Base-by-base conservation (phyloP, 768 basidiomycete genomes). In the Suillus subalutaceus region DNA sequence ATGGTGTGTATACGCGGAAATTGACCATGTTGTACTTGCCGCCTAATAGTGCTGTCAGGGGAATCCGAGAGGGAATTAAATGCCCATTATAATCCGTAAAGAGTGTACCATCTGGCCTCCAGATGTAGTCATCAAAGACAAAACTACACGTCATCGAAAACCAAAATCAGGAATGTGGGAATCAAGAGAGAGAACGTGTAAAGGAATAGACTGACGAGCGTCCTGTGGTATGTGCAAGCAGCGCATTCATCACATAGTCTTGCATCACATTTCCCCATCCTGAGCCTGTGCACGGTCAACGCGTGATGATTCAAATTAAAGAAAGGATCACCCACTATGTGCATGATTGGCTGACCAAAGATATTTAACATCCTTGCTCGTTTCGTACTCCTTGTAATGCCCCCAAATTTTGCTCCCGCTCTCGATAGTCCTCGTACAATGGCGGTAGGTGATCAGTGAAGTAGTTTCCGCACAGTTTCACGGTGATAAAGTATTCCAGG, bases 301-400 rank as follows among this genome's bases (percentile, higher is more conserved):
- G 18, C 12, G 8, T 38, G 18, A 41, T 26, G 40, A 10, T 20
- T 6, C 15, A 38, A n/a, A 16, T 9, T 58, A 20, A 63, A 38
- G 43, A 23, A 13, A 12, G 41, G 20, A 23, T n/a, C 0, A 72
- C 80, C 66, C 57, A 82, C 84, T 73, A 63, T 74, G 72, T 0
- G 73, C 80, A 69, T 86, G 84, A 64, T 85, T 85, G 4, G 83
- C 80, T 38, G 83, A 71, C 71, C 79, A 84, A 10, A 88, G 70
- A 67, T 82, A 87, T 65, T 79, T 81, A 18, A 77, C 72, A 26
- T 72, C 66, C 23, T 65, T 63, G 2, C 78, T 80, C 46, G 9
- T 59, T 23, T 82, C 74, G 12, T 82, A 75, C 3, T 68, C 63
- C 38, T 77, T 68, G 66, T 85, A 83, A 63, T 86, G 85, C 0